phyloP scores from a whole-genome alignment of 768 basidiomycete genomes.

The Phanerochaete sordida region DNA sequence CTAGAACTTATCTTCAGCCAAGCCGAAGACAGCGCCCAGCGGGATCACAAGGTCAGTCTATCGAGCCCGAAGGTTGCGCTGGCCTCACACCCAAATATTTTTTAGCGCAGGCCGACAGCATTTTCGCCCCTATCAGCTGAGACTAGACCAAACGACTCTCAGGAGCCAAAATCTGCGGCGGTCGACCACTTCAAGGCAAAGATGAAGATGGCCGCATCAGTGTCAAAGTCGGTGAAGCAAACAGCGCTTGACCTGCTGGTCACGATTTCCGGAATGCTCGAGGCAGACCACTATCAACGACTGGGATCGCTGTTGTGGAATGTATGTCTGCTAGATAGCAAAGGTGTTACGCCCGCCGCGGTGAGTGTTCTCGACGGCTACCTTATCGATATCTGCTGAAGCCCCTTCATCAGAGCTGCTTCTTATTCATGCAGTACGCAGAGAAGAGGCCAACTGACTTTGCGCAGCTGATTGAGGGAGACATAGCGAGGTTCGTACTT shows the following conservation, averaged over 20 bases:
- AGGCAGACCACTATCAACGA: constrained; percentile 43
- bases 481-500: constrained; percentile 51
- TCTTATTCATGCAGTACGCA: constrained; percentile 69
- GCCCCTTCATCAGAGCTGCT: constrained; percentile 38
- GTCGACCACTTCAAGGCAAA: neutral
- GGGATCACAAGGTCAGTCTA: constrained; percentile 39
- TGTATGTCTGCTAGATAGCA: constrained; percentile 40
- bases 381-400: neutral
- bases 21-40: constrained; percentile 44
- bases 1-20: constrained; percentile 48
- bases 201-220: neutral
- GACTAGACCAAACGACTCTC: neutral
- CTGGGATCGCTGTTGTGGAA: constrained; percentile 60
- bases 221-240: constrained; percentile 16
- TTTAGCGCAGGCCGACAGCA: constrained; percentile 40
- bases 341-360: constrained; percentile 33
- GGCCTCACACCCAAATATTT: neutral
- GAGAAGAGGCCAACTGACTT: constrained; percentile 56
- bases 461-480: constrained; percentile 46
- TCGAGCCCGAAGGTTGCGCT: neutral
- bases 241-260: constrained; percentile 60
- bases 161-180: neutral
- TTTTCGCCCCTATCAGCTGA: constrained; percentile 19
- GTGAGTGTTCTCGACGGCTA: constrained; percentile 43
- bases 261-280: constrained; percentile 51